Evolutionary conservation across 306 rosid species (phyloP).

Genomic region (Fagus sylvatica): DNA sequence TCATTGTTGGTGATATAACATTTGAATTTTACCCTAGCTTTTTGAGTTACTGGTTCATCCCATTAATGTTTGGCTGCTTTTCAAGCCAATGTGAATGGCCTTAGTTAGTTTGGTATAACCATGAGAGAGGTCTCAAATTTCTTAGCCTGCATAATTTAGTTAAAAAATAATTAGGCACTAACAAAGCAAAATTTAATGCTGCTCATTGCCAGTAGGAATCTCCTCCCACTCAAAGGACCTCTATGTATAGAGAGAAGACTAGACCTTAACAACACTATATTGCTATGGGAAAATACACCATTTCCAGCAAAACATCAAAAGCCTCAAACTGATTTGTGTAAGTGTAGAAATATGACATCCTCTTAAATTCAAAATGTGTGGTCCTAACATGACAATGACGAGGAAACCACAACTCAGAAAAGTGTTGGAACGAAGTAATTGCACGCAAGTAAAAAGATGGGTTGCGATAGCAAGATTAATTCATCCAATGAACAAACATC

Average conservation of each 20-base stretch:
- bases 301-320: slow-evolving; percentile 13
- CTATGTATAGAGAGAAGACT: neutral
- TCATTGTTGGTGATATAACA: neutral
- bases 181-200: neutral
- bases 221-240: neutral
- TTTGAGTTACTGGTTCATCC: neutral
- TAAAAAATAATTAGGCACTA: neutral
- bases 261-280: neutral
- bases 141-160: neutral
- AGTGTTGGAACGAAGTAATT: neutral
- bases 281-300: neutral
- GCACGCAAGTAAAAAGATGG: neutral
- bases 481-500: neutral
- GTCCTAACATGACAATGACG: neutral
- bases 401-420: slow-evolving; percentile 4
- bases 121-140: too few relatives aligned
- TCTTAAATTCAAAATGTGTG: neutral
- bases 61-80: neutral
- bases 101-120: neutral
- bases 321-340: neutral
- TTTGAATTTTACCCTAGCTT: neutral
- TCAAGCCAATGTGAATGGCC: neutral
- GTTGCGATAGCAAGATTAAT: neutral
- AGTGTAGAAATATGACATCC: slow-evolving; percentile 3
- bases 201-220: neutral